phyloP scores from a whole-genome alignment of 2,329 filamentous ascomycete genomes.

The Pseudogymnoascus sp. region DNA sequence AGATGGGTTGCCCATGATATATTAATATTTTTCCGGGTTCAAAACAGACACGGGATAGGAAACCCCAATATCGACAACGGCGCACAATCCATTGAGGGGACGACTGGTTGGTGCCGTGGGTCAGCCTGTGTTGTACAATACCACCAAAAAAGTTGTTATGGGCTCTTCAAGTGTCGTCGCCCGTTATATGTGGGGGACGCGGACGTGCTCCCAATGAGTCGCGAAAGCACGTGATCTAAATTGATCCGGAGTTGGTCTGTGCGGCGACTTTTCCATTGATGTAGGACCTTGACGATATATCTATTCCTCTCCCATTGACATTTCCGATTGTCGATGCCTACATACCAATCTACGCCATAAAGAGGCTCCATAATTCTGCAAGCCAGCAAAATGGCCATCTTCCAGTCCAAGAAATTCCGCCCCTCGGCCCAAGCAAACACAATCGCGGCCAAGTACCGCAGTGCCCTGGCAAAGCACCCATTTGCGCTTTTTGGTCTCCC shows the following conservation, averaged over 20 bases:
- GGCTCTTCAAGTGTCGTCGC: background rate
- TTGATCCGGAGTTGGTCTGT: background rate
- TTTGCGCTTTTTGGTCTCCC: conserved; percentile 92
- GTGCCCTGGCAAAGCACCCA: conserved; percentile 66
- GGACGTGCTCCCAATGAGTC: background rate
- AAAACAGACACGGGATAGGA: background rate
- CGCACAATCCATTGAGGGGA: background rate
- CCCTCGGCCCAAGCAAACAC: conserved; percentile 57
- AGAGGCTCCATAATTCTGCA: background rate
- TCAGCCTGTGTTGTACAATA: background rate
- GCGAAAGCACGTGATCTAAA: conserved; percentile 4
- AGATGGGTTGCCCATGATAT: background rate
- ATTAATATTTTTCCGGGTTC: background rate
- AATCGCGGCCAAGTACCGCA: conserved; percentile 70
- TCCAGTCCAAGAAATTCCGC: conserved; percentile 65
- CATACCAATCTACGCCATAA: background rate
- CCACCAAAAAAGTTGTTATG: background rate
- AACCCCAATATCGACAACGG: background rate
- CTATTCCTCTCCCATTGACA: background rate
- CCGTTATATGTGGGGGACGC: background rate
- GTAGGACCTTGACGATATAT: background rate
- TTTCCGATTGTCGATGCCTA: background rate
- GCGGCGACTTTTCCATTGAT: background rate
- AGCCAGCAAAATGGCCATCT: conserved; percentile 47
- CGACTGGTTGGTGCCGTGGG: background rate